Base-by-base conservation (phyloP, 2,329 filamentous ascomycete species). In the Rasamsonia emersonii region DNA sequence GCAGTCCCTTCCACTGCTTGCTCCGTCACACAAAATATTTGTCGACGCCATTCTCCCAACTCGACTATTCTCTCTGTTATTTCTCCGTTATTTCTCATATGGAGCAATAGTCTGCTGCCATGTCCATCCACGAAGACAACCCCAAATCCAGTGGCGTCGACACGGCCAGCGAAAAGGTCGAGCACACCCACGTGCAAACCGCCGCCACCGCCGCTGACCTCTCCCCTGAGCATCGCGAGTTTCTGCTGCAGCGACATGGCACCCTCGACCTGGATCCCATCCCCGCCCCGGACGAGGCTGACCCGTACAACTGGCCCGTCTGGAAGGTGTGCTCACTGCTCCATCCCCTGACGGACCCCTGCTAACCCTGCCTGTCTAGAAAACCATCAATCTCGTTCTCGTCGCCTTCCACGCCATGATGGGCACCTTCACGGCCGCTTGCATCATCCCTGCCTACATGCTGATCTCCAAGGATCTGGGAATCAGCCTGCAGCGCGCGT, bases 341-440 rank as follows among this genome's bases (percentile, higher is more conserved):
- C n/a, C 60, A 63, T 8, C 71, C 71, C 0, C 50, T 76, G 0
- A 64, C 67, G 2, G 64, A 70, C 18, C 57, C 60, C 5, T 74
- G 61, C 23, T 21, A 9, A 15, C n/a, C 16, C 13, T 14, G 28
- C 26, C 34, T 23, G n/a, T n/a, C n/a, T 37, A 72, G 68, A 75
- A 74, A 64, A 48, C 59, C 1, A 35, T 56, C 33, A 73, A 75
- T 36, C 53, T 77, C 1, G 35, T 64, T 8, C 61, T 75, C 7
- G 70, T 77, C 10, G 67, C 70, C 0, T 71, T 73, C 44, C 70
- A 76, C 35, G 68, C 70, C 17, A 67, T 67, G 51, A 75, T 75
- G 67, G 62, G 64, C 26, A 71, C 69, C 1, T 75, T 76, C 40
- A 70, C 61, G 1, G 69, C 72, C 0, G 61, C 70, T 0, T 53